Conservation (phyloP, 192 early-diverging fungal genomes). For the Coemansia sp. region DNA sequence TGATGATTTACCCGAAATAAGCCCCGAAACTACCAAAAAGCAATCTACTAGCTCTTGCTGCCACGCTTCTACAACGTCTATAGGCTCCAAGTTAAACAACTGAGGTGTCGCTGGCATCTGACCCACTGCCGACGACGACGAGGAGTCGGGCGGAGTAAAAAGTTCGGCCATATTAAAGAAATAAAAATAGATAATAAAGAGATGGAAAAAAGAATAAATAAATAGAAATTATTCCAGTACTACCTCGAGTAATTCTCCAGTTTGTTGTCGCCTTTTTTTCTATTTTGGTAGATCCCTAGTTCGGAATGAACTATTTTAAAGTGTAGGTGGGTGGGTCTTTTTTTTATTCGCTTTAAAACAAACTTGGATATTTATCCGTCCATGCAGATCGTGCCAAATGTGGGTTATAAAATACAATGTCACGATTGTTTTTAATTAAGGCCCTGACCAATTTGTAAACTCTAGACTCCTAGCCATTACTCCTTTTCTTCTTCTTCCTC, state of each 20-base stretch:
- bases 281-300: background rate
- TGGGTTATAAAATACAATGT: background rate
- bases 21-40: conserved; percentile 22
- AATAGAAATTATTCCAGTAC: background rate
- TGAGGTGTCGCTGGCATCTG: conserved; percentile 21
- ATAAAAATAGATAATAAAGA: background rate
- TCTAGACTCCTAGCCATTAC: background rate
- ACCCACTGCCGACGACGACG: background rate
- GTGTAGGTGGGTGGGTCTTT: too few relatives aligned
- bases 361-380: background rate
- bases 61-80: conserved; percentile 52
- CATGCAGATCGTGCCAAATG: background rate
- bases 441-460: background rate
- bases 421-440: too few relatives aligned
- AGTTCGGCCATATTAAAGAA: background rate
- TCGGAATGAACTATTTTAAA: background rate
- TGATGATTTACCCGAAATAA: conserved; percentile 49
- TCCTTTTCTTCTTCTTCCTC: background rate
- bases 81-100: conserved; percentile 49
- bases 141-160: background rate
- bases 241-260: background rate
- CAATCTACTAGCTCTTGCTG: conserved; percentile 54
- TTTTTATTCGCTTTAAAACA: background rate
- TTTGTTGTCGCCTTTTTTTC: background rate
- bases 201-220: background rate